These are phyloP conservation scores for Graphium sp. DNA, from an alignment of 2,329 filamentous ascomycete species.

Conservation along the genomic window DNA sequence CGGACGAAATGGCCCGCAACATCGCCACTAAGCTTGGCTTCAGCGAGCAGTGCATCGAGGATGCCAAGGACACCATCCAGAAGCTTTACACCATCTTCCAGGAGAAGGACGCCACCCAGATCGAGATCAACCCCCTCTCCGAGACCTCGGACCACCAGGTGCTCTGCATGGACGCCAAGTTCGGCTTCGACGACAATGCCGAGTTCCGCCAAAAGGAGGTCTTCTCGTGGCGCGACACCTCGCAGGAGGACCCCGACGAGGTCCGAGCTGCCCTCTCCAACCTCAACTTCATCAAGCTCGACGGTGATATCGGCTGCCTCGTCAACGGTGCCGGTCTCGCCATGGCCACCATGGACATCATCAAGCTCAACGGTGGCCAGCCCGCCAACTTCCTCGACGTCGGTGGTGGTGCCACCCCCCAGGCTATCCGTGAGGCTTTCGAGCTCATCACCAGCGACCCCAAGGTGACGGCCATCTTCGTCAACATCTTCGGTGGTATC, in stretches of 20 bases:
- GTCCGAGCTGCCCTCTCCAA: slow-evolving; percentile 89
- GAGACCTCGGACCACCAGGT: slow-evolving; percentile 98
- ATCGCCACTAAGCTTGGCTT: slow-evolving; percentile 91
- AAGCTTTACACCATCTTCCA: slow-evolving; percentile 98
- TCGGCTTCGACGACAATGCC: slow-evolving; percentile 97
- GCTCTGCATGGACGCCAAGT: slow-evolving; percentile 98
- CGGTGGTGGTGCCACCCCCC: slow-evolving; percentile 89
- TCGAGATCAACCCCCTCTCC: slow-evolving; percentile 97
- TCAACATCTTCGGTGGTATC: slow-evolving; percentile 99
- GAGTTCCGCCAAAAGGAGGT: slow-evolving; percentile 96
- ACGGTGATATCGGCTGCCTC: slow-evolving; percentile 96
- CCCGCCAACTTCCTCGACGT: slow-evolving; percentile 99
- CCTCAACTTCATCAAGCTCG: slow-evolving; percentile 99
- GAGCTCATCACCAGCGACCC: slow-evolving; percentile 97
- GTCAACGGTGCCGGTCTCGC: slow-evolving; percentile 98
- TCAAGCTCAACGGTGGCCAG: slow-evolving; percentile 94
- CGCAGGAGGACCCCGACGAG: slow-evolving; percentile 94
- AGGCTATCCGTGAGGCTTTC: slow-evolving; percentile 94
- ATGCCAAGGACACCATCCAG: slow-evolving; percentile 91
- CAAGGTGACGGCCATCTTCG: slow-evolving; percentile 97
- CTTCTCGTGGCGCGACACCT: slow-evolving; percentile 83
- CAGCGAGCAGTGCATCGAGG: slow-evolving; percentile 92
- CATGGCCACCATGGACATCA: slow-evolving; percentile 99
- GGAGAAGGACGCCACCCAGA: slow-evolving; percentile 97
- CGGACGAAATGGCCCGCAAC: slow-evolving; percentile 80